These are phyloP conservation scores for Bruguiera hainesii DNA, from an alignment of 441 rosid genomes.

Conservation along the genomic window DNA sequence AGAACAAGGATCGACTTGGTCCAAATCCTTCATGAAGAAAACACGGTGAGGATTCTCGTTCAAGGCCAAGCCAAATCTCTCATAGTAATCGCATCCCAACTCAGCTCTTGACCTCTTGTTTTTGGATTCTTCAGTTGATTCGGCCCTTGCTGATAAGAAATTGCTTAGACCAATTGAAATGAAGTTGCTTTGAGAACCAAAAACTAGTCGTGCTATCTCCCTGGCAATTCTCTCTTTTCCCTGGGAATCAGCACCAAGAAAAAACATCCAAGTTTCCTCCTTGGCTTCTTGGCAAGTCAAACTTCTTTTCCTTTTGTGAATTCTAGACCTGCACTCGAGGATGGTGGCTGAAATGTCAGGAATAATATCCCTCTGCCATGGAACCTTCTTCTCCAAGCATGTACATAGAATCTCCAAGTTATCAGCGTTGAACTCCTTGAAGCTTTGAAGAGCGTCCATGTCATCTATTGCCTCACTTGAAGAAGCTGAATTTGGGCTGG, in stretches of 20 bases:
- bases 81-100: slow-evolving; percentile 27
- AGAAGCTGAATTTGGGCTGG: slow-evolving; percentile 80
- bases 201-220: slow-evolving; percentile 54
- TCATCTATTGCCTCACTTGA: slow-evolving; percentile 57
- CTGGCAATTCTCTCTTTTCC: slow-evolving; percentile 49
- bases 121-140: slow-evolving; percentile 25
- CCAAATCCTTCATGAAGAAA: slow-evolving; percentile 57
- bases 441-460: slow-evolving; percentile 36
- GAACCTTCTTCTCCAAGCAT: slow-evolving; percentile 51
- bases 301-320: slow-evolving; percentile 19
- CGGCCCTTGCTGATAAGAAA: slow-evolving; percentile 29
- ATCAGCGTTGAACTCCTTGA: slow-evolving; percentile 41
- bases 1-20: slow-evolving; percentile 32
- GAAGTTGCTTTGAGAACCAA: slow-evolving; percentile 50
- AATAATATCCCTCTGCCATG: slow-evolving; percentile 50
- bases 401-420: slow-evolving; percentile 44
- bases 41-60: slow-evolving; percentile 71
- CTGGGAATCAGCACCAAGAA: slow-evolving; percentile 45
- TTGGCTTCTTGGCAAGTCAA: slow-evolving; percentile 21
- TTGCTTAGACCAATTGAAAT: slow-evolving; percentile 35
- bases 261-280: slow-evolving; percentile 60
- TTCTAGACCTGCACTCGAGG: slow-evolving; percentile 55
- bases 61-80: slow-evolving; percentile 50
- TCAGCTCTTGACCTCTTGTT: slow-evolving; percentile 46
- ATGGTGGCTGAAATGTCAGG: slow-evolving; percentile 43